Evolutionary conservation across 2,329 filamentous ascomycete genomes (phyloP).

Genomic region (Alternaria gansuensis): DNA sequence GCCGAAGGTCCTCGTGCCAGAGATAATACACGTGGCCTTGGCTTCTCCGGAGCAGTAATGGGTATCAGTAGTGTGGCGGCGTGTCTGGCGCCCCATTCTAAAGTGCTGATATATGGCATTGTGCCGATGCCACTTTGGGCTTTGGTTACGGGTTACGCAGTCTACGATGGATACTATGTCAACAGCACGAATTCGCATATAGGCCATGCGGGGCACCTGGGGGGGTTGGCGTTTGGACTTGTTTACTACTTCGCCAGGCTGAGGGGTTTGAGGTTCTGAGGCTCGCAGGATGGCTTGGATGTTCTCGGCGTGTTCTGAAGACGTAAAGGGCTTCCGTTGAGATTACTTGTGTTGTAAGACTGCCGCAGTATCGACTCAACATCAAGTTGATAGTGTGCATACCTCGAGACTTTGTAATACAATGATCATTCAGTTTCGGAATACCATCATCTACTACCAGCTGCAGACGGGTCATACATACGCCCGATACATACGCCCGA

Average conservation of each 20-base stretch:
- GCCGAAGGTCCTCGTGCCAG: constrained; percentile 4
- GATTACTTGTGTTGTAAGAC: neutral
- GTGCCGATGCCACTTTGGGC: constrained; percentile 54
- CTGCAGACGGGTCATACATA: neutral
- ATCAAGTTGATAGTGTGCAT: constrained; percentile 2
- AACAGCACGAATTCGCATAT: constrained; percentile 38
- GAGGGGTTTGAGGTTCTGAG: constrained; percentile 28
- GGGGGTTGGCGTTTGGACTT: constrained; percentile 54
- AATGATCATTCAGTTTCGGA: neutral
- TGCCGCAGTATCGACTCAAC: neutral
- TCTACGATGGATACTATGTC: constrained; percentile 53
- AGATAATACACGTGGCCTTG: constrained; percentile 27
- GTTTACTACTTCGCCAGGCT: constrained; percentile 40
- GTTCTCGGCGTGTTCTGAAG: neutral
- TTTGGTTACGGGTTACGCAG: constrained; percentile 48
- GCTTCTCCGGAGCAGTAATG: constrained; percentile 55
- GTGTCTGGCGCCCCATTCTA: constrained; percentile 49
- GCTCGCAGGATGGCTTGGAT: neutral
- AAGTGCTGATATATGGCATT: constrained; percentile 51
- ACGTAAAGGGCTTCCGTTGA: neutral
- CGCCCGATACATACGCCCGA: neutral
- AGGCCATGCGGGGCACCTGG: constrained; percentile 58
- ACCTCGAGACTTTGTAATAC: neutral
- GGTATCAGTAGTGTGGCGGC: constrained; percentile 54
- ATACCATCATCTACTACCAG: constrained; percentile 12